Percentiles rank a stretch among this genome's conserved stretches.
phyloP scores from a whole-genome alignment of 73 alveolate genomes.

The Blepharisma stoltei region DNA sequence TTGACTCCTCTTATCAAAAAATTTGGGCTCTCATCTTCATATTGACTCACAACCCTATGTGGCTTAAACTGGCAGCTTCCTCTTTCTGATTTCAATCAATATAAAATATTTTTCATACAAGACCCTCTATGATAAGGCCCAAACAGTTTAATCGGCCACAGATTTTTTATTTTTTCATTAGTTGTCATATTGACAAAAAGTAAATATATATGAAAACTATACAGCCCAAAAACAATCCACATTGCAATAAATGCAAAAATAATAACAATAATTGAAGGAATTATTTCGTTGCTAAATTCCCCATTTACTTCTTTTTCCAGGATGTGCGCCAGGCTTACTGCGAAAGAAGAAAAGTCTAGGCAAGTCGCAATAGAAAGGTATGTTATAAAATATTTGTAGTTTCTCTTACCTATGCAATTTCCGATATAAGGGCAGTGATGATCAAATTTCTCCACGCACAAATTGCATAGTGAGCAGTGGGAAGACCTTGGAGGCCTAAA shows the following conservation, averaged over 20 bases:
- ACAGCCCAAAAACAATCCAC: constrained; percentile 20
- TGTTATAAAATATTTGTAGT: constrained; percentile 23
- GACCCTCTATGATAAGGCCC: neutral
- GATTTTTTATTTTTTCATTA: constrained; percentile 28
- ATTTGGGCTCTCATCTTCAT: constrained; percentile 5
- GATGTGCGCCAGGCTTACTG: neutral
- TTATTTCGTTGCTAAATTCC: neutral
- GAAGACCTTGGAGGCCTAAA: constrained; percentile 41
- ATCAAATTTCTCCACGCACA: constrained; percentile 36
- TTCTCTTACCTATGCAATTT: constrained; percentile 41
- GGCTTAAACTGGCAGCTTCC: neutral
- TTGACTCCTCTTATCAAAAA: neutral
- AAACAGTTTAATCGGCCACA: constrained; percentile 11
- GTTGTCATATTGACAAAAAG: constrained; percentile 29
- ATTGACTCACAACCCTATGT: neutral
- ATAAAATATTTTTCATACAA: neutral
- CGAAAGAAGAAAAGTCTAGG: constrained; percentile 18
- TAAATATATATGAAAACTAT: constrained; percentile 27
- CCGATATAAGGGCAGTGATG: constrained; percentile 51
- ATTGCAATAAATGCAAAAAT: constrained; percentile 21
- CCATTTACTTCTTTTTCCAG: neutral
- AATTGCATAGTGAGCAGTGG: constrained; percentile 41
- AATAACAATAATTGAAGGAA: constrained; percentile 20
- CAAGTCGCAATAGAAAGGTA: constrained; percentile 26
- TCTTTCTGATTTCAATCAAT: neutral